Conservation (phyloP, 2,329 filamentous ascomycete genomes). For the Fusarium paranaense region DNA sequence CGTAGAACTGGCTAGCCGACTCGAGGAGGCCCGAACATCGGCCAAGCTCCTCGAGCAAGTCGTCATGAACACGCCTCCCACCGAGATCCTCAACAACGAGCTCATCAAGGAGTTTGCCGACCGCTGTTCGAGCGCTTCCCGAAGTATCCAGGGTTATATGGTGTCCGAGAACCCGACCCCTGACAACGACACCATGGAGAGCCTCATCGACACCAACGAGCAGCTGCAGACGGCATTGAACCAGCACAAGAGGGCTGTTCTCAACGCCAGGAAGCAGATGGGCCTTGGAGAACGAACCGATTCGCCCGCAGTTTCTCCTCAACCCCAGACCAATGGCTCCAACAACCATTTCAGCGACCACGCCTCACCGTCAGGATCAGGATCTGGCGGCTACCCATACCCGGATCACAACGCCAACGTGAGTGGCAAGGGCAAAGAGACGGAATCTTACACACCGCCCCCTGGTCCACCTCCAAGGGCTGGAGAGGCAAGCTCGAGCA, state of each 20-base stretch:
- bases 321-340: constrained; percentile 47
- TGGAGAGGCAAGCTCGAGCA: constrained; percentile 42
- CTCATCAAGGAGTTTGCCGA: constrained; percentile 92
- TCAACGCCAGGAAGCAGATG: constrained; percentile 69
- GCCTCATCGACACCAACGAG: constrained; percentile 93
- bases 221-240: constrained; percentile 85
- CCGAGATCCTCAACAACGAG: constrained; percentile 84
- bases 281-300: constrained; percentile 51
- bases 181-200: constrained; percentile 94
- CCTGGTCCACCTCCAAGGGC: constrained; percentile 41
- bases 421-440: constrained; percentile 52
- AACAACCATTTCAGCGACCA: constrained; percentile 34
- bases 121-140: constrained; percentile 83
- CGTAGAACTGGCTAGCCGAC: constrained; percentile 81
- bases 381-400: constrained; percentile 20
- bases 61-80: constrained; percentile 83
- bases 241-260: constrained; percentile 84
- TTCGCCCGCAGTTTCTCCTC: constrained; percentile 43
- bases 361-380: constrained; percentile 29
- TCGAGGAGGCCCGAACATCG: constrained; percentile 91
- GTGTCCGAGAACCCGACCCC: constrained; percentile 80
- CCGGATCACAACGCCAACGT: constrained; percentile 26
- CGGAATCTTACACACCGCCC: constrained; percentile 43
- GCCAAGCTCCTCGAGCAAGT: constrained; percentile 94
- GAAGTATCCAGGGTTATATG: constrained; percentile 89